Percentiles rank a stretch among this genome's conserved stretches.
Evolutionary conservation across 306 rosid genomes (phyloP).

Genomic region (Ochetophila trinervis): DNA sequence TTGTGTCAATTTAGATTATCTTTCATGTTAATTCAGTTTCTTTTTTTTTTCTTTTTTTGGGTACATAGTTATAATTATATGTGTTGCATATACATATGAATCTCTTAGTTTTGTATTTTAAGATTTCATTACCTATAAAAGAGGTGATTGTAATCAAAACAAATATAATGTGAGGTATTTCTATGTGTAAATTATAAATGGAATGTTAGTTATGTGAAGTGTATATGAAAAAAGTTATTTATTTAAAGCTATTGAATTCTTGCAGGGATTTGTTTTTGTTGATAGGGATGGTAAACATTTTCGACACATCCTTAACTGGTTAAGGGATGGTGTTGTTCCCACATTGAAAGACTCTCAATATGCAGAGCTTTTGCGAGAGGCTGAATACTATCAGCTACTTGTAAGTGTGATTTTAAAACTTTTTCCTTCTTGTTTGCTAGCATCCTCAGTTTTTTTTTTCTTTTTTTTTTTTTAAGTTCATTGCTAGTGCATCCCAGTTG

Average conservation of each 20-base stretch:
- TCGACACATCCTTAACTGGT: slow-evolving; percentile 93
- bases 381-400: slow-evolving; percentile 84
- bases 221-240: background rate
- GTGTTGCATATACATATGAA: too few relatives aligned
- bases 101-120: background rate
- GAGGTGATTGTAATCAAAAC: background rate
- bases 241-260: slow-evolving; percentile 20
- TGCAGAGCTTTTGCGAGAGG: slow-evolving; percentile 71
- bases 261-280: slow-evolving; percentile 79
- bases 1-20: too few relatives aligned
- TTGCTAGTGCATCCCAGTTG: background rate
- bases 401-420: slow-evolving; percentile 38
- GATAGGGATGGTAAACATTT: slow-evolving; percentile 92
- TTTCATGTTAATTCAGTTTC: too few relatives aligned
- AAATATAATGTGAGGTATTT: background rate
- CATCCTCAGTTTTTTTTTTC: background rate
- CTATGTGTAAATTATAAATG: background rate
- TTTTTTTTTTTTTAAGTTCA: slow-evolving; percentile 12
- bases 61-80: too few relatives aligned
- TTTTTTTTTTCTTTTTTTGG: too few relatives aligned
- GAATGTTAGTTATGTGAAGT: background rate
- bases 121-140: background rate
- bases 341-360: slow-evolving; percentile 52
- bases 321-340: slow-evolving; percentile 81
- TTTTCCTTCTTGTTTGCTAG: slow-evolving; percentile 2